These are phyloP conservation scores for Pelomyxa schiedti DNA, from an alignment of 78 protist genomes.

Conservation along the genomic window DNA sequence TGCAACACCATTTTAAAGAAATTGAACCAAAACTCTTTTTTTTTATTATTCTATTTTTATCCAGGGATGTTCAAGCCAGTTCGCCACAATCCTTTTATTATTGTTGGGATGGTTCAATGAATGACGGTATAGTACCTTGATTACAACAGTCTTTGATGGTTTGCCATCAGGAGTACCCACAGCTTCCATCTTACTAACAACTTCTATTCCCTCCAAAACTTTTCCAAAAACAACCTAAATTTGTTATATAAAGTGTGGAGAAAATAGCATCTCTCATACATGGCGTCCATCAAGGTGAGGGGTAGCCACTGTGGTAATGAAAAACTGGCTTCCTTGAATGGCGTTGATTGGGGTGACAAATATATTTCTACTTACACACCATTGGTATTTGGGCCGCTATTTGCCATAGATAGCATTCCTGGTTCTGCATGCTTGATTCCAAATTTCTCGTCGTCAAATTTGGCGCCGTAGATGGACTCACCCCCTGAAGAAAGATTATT, in stretches of 20 bases:
- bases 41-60: too few species aligned
- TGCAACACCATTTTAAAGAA: too few species aligned
- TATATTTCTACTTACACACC: too few species aligned
- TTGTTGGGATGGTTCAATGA: too few species aligned
- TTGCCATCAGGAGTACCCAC: slow-evolving; percentile 34
- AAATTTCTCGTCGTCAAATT: slow-evolving; percentile 89
- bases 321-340: slow-evolving; percentile 82
- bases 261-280: too few species aligned
- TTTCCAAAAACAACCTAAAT: slow-evolving; percentile 76
- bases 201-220: slow-evolving; percentile 46
- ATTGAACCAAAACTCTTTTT: too few species aligned
- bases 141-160: slow-evolving; percentile 15
- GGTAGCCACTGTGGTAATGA: slow-evolving; percentile 58
- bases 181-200: slow-evolving; percentile 30
- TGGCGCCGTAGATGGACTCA: slow-evolving; percentile 83
- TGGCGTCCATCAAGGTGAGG: slow-evolving; percentile 70
- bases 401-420: slow-evolving; percentile 92
- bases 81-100: too few species aligned
- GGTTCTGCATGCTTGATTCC: slow-evolving; percentile 61
- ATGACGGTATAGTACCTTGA: too few species aligned
- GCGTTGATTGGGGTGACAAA: too few species aligned
- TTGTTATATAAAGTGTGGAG: too few species aligned
- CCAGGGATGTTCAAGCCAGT: too few species aligned
- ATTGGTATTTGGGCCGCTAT: slow-evolving; percentile 82
- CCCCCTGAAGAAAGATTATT: too few species aligned